phyloP scores from a whole-genome alignment of 2,329 filamentous ascomycete species.

The Penicillium corylophilum region DNA sequence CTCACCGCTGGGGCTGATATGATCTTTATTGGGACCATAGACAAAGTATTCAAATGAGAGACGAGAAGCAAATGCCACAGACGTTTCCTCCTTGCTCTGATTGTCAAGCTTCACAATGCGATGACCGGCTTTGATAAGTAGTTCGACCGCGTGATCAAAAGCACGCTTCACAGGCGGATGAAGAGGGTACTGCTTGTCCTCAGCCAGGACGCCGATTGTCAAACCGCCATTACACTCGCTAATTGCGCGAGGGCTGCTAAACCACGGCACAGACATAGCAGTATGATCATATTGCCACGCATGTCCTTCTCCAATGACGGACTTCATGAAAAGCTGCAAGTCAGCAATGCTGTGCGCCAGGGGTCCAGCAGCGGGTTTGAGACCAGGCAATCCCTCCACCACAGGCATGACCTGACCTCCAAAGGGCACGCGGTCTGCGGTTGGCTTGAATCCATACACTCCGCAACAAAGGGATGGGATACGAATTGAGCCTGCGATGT shows the following conservation, averaged over 20 bases:
- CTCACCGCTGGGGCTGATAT: conserved; percentile 44
- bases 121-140: conserved; percentile 48
- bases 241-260: conserved; percentile 16
- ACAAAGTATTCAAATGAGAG: conserved; percentile 45
- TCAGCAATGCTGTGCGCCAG: conserved; percentile 22
- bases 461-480: conserved; percentile 38
- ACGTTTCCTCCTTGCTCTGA: conserved; percentile 22
- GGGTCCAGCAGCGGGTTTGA: conserved; percentile 20
- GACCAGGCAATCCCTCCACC: conserved; percentile 17
- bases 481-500: conserved; percentile 39
- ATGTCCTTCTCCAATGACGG: conserved; percentile 35
- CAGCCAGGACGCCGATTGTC: conserved; percentile 51
- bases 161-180: conserved; percentile 53
- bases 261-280: conserved; percentile 50
- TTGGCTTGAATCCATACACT: conserved; percentile 39
- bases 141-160: conserved; percentile 41
- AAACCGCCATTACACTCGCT: conserved; percentile 24
- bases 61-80: conserved; percentile 30
- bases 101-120: conserved; percentile 41
- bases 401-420: conserved; percentile 25
- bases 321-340: conserved; percentile 36
- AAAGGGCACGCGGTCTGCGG: conserved; percentile 30
- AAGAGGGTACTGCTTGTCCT: conserved; percentile 50
- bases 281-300: conserved; percentile 50
- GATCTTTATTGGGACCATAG: conserved; percentile 22